Evolutionary conservation across 2,329 filamentous ascomycete species (phyloP).

Genomic region (Chaetoscypha palmicola): DNA sequence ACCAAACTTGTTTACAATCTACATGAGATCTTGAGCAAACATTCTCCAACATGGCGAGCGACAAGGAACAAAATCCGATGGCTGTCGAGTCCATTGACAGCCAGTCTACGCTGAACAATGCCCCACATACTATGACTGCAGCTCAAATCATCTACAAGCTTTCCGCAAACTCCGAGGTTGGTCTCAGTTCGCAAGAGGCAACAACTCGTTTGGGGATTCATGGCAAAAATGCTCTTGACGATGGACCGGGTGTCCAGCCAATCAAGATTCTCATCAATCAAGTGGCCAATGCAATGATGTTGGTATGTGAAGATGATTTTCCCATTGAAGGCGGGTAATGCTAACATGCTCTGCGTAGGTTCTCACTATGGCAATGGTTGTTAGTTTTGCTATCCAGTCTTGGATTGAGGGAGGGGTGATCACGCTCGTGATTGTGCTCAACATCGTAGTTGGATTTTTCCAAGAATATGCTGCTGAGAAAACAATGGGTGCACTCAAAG

Average conservation of each 20-base stretch:
- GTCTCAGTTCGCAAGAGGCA: slow-evolving; percentile 39
- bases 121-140: slow-evolving; percentile 53
- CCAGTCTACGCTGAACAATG: no score
- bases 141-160: slow-evolving; percentile 49
- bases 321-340: no score
- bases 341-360: no score
- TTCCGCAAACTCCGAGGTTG: slow-evolving; percentile 31
- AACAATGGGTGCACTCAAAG: slow-evolving; percentile 45
- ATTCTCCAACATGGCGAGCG: no score
- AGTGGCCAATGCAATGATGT: slow-evolving; percentile 62
- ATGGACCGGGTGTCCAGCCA: slow-evolving; percentile 51
- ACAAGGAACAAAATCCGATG: no score
- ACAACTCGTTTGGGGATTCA: slow-evolving; percentile 46
- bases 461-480: slow-evolving; percentile 48
- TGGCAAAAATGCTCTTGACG: slow-evolving; percentile 58
- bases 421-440: slow-evolving; percentile 49
- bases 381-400: slow-evolving; percentile 50
- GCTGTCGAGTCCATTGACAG: no score
- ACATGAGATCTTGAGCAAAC: no score
- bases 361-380: slow-evolving; percentile 50
- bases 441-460: slow-evolving; percentile 50
- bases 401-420: slow-evolving; percentile 56
- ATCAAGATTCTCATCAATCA: slow-evolving; percentile 59
- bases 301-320: no score
- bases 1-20: no score